Base-by-base conservation (phyloP, 2,329 filamentous ascomycete genomes). In the Aspergillus terreus region DNA sequence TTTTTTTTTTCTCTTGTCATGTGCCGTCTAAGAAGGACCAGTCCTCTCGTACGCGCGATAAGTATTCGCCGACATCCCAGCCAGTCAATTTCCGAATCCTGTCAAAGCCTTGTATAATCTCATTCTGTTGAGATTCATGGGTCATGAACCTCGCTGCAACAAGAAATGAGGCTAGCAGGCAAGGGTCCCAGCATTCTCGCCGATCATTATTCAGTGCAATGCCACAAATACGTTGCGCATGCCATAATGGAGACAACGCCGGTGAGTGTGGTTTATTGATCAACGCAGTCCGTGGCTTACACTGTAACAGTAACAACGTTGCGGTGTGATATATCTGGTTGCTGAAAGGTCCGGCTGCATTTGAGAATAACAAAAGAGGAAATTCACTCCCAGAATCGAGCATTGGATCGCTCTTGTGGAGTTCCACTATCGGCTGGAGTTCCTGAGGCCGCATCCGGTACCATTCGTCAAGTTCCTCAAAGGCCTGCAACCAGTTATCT, bases 311-410 rank as follows among this genome's bases (percentile, higher is more conserved):
- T 0, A 82, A 61, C 6, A 82, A 61, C 69, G 79, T 79, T 2
- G 79, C 78, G 1, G 79, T 79, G 56, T 83, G 81, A 58, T 81
- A 82, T 2, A 82, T 66, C 57, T 82, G 79, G 53, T 82, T 83
- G 2, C 71, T 72, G 2, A 76, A 70, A 4, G 71, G 61, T 0
- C 71, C 75, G 0, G 74, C 70, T 1, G 72, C 72, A 44, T 73
- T 75, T 4, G 74, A 73, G 56, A 77, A 79, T 0, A 81, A 61
- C 15, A 81, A 62, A 0, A 74, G 65, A 2, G 66, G 64, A 27
- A 71, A 67, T 40, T 60, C 58, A 32, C 57, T 59, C 12, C 48
- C 57, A 15, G 55, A 41, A 2, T 50, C 57, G n/a, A 54, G 44
- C 1, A 47, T 41, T 3, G 47, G 48, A 19, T 60, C 57, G 45